Evolutionary conservation across 225 moss, liverwort and hornwort species (phyloP), one percentile per base, ranked within the genome.

Genomic region (Physcomitrellopsis africana): DNA sequence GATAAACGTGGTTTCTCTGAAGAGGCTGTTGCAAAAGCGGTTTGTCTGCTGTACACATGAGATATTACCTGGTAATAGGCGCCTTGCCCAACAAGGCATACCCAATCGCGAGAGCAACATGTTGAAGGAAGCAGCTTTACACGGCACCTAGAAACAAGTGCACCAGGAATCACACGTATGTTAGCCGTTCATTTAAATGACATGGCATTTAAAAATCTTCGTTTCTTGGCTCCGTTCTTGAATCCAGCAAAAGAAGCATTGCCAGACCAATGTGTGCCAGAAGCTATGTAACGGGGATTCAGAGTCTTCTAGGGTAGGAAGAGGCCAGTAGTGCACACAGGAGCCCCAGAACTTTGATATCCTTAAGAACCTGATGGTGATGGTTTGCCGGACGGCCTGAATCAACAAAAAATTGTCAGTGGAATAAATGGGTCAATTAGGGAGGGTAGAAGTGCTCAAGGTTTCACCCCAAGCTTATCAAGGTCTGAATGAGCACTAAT

Each of bases 311-410:
- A 37, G 41, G 20, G 51, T 27, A 58, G 26, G 5, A 19, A 15
- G 58, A 68, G 41, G 17, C 63, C 32, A 37, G 48, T 49, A 8
- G 3, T 49, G 48, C 48, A 49, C 48, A 49, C 15, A 49, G 11
- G 5, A 49, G 3, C n/a, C 74, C 17, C 11, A 11, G 3, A 15
- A 69, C 37, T 29, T 69, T 52, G 52, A 20, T 12, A 9, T 51
- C 59, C 65, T 77, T 41, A 76, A 44, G 76, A 70, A n/a, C 65
- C 60, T 22, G 80, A 76, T 65, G 80, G 65, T 59, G 27, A 75
- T 58, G 75, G 64, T 20, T 51, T 10, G 27, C 41, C 19, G 5
- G 56, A 24, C 43, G 70, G 70, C 75, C 76, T 80, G 65, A 51
- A 52, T 49, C 17, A 29, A 70, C 43, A 7, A 12, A 59, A 64